These are phyloP conservation scores for Spathaspora gorwiae DNA, from an alignment of 805 yeast genomes.

Conservation along the genomic window DNA sequence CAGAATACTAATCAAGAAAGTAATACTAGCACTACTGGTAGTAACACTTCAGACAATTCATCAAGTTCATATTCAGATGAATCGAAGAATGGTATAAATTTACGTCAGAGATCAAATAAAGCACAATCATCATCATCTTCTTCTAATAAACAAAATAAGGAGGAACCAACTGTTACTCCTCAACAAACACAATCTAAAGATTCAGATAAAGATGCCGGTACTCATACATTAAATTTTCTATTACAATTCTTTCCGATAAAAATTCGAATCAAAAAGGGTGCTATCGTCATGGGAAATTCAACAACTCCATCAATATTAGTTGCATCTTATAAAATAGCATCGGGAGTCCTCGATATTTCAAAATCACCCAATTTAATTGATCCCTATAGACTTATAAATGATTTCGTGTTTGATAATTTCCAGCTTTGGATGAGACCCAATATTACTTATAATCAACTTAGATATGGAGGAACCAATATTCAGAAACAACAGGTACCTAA, in stretches of 20 bases:
- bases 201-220: background rate
- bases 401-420: conserved; percentile 47
- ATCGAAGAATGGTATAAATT: conserved; percentile 1
- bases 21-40: background rate
- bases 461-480: conserved; percentile 1
- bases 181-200: background rate
- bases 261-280: conserved; percentile 56
- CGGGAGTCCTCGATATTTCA: conserved; percentile 55
- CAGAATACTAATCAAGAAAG: background rate
- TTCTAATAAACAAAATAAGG: background rate
- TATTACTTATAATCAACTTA: conserved; percentile 46
- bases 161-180: background rate
- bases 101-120: conserved; percentile 5
- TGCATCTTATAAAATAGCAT: conserved; percentile 50
- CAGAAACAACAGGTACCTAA: conserved; percentile 3
- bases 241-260: conserved; percentile 57
- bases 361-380: conserved; percentile 49
- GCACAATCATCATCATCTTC: conserved; percentile 3
- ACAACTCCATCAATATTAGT: conserved; percentile 71
- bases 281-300: conserved; percentile 75
- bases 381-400: conserved; percentile 43
- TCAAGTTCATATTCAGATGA: conserved; percentile 6
- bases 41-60: conserved; percentile 2
- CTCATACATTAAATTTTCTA: conserved; percentile 12
- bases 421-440: conserved; percentile 66